Base-by-base conservation (phyloP, 2,329 filamentous ascomycete species). In the Fusarium pseudoanthophilum region DNA sequence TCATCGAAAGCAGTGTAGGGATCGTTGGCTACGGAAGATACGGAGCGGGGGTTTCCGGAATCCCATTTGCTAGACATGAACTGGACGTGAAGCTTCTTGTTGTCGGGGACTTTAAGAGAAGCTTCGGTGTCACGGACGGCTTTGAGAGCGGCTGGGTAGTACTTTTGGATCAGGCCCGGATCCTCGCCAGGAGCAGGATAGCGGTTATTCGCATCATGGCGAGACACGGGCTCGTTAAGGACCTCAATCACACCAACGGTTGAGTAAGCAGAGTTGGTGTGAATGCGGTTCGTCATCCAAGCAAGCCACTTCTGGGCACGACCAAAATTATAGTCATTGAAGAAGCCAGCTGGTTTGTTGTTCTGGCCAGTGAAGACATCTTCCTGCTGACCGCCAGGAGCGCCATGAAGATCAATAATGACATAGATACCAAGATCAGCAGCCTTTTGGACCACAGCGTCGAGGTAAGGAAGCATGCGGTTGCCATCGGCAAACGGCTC, bases 31-130 rank as follows among this genome's bases (percentile, higher is more conserved):
- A 74, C 45, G 4, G 64, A 51, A 2, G 68, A 60, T 5, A 43
- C 37, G 0, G 64, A 51, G 1, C 71, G 68, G 2, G 72, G 30
- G 4, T 72, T 55, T 4, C 71, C 71, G 4, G 72, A 74, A 26
- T 72, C 72, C 71, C 71, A 74, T 30, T 74, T 74, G 28, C 58
- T 66, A 0, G 71, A 74, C 71, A 74, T 74, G 58, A 74, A 74
- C 46, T 74, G 72, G 2, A 74, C 72, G 20, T 74, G 71, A 0
- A 74, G 71, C 26, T 74, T 72, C 30, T 65, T 66, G 46, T 48
- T 55, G 6, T 51, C 28, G 0, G 60, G 36, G 1, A 74, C 30
- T 3, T 51, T 36, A 0, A 72, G 46, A 1, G 34, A n/a, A 0
- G 37, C 15, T 5, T 74, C 72, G 0, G 58, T 51, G 5, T 74